phyloP scores from a whole-genome alignment of 1,139 yeast species.

The Nematodospora anomalae region DNA sequence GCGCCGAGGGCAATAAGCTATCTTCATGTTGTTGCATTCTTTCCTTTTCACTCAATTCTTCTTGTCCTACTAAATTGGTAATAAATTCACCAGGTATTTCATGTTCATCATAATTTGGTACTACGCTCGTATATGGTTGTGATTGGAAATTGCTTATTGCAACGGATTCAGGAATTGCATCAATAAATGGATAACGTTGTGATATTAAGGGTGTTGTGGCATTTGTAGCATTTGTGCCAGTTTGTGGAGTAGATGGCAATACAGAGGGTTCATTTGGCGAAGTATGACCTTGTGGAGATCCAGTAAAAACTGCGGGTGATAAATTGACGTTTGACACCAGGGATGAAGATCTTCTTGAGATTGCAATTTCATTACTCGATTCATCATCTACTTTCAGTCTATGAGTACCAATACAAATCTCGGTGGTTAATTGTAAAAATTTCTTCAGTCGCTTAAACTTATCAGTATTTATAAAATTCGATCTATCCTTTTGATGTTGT shows the following conservation, averaged over 20 bases:
- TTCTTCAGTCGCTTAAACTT: conserved; percentile 70
- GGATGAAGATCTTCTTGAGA: conserved; percentile 24
- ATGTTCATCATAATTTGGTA: conserved; percentile 32
- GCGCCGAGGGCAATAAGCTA: conserved; percentile 63
- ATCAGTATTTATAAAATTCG: conserved; percentile 73
- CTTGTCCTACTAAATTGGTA: conserved; percentile 15
- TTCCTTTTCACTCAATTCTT: conserved; percentile 52
- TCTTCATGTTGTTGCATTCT: conserved; percentile 52
- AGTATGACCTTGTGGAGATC: conserved; percentile 10
- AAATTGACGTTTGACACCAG: conserved; percentile 16
- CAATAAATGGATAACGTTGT: conserved; percentile 10
- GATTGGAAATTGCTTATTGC: conserved; percentile 17
- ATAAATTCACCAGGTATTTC: conserved; percentile 15
- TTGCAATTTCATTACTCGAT: conserved; percentile 11
- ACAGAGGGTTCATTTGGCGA: conserved; percentile 11
- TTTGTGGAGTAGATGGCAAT: conserved; percentile 1
- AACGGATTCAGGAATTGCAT: conserved; percentile 18
- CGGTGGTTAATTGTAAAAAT: conserved; percentile 76
- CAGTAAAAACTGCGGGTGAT: conserved; percentile 16
- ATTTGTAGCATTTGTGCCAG: not conserved
- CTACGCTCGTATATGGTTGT: conserved; percentile 21
- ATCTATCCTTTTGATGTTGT: conserved; percentile 33
- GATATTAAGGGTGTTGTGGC: conserved; percentile 4
- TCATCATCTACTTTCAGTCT: conserved; percentile 33
- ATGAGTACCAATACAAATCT: conserved; percentile 76